phyloP scores from a whole-genome alignment of 2,329 filamentous ascomycete genomes.

The Ophiostoma himal-ulmi region DNA sequence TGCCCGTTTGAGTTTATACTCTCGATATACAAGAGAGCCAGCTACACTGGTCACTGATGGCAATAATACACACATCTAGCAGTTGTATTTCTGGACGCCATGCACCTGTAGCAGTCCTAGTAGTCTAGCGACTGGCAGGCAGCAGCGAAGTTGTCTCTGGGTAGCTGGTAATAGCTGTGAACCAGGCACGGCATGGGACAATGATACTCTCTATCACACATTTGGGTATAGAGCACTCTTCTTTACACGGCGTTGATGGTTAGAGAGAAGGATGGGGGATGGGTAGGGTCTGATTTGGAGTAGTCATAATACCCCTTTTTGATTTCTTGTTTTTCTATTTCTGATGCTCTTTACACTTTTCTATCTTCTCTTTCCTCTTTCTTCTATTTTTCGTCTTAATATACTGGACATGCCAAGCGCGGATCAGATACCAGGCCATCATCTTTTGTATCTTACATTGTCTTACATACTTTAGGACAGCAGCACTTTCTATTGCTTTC shows the following conservation, averaged over 20 bases:
- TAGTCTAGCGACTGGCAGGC: background rate
- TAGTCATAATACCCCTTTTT: conserved; percentile 15
- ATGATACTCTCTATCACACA: background rate
- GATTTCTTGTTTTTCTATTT: conserved; percentile 3
- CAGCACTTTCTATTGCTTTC: background rate
- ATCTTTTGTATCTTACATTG: background rate
- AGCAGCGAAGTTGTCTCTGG: background rate
- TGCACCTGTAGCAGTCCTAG: background rate
- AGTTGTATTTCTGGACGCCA: background rate
- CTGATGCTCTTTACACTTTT: background rate
- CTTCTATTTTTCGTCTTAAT: background rate
- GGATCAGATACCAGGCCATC: background rate
- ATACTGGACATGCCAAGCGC: background rate
- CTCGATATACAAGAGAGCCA: background rate
- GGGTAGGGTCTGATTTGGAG: conserved; percentile 2
- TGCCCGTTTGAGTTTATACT: conserved; percentile 58
- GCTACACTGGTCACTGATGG: background rate
- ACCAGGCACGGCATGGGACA: background rate
- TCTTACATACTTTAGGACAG: background rate
- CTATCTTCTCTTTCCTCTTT: too few species aligned
- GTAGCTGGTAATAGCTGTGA: background rate
- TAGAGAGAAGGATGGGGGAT: background rate
- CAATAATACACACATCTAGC: background rate
- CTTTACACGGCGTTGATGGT: conserved; percentile 11
- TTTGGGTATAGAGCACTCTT: background rate